Conservation (phyloP, 805 yeast species). For the Metschnikowia borealis region DNA sequence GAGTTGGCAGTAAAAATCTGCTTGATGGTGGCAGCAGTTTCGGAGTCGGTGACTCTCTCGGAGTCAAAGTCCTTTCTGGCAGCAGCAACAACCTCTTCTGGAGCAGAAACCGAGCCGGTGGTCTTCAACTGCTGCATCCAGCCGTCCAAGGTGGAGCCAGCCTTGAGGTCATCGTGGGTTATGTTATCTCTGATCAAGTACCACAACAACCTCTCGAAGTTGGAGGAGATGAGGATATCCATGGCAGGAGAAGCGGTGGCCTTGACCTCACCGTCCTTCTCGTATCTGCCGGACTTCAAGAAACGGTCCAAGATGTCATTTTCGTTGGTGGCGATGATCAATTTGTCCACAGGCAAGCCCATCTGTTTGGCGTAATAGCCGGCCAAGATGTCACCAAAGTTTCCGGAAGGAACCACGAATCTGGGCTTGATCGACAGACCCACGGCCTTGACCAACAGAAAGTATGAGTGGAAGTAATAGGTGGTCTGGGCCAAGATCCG, state of each 20-base stretch:
- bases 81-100: conserved; percentile 55
- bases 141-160: conserved; percentile 65
- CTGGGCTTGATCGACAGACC: conserved; percentile 45
- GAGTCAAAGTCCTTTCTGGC: conserved; percentile 73
- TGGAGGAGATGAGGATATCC: conserved; percentile 94
- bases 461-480: conserved; percentile 90
- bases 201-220: conserved; percentile 96
- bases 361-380: conserved; percentile 91
- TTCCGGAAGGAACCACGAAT: conserved; percentile 95
- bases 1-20: conserved; percentile 56
- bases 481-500: conserved; percentile 97
- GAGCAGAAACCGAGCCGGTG: conserved; percentile 72
- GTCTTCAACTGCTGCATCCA: conserved; percentile 81
- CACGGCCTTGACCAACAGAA: conserved; percentile 52
- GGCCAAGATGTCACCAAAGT: conserved; percentile 96
- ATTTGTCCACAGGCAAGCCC: conserved; percentile 88
- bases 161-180: conserved; percentile 52
- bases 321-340: conserved; percentile 93
- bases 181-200: conserved; percentile 75
- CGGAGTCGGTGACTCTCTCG: conserved; percentile 72
- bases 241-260: conserved; percentile 96
- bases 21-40: conserved; percentile 78
- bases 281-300: conserved; percentile 79
- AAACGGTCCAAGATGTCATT: conserved; percentile 94
- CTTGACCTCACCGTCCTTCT: conserved; percentile 70